Evolutionary conservation across 225 moss, liverwort and hornwort genomes (phyloP), one percentile per base, ranked within the genome.

Genomic region (Straminergon stramineum): DNA sequence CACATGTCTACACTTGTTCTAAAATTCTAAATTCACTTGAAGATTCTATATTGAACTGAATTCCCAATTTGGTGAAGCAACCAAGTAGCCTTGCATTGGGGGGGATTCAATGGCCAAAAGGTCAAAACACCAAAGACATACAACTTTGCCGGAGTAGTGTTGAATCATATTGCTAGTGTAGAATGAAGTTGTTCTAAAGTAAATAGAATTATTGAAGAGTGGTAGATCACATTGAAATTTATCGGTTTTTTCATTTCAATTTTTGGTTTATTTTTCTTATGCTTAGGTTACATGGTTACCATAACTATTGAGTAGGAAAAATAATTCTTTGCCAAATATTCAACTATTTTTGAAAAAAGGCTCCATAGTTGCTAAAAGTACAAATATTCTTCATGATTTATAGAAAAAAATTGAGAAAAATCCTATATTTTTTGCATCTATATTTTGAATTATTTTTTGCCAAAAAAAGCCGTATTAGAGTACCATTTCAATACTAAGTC

Each of bases 251-350:
- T 34, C 5, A 18, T 15, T 66, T 35, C 0, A 2, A 32, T 32
- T 32, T 65, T 32, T 5, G 2, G 0, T 65, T 17, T 65, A 7
- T 62, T 13, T 61, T 32, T 7, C n/a, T 69, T 69, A 7, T 23
- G 20, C 22, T 69, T 12, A 1, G 5, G 4, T 22, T n/a, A n/a
- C 0, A 12, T 69, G 6, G 2, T 13, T 23, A n/a, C 1, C 0
- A 2, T 22, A n/a, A n/a, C 1, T 13, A 12, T 69, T 22, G 11
- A 5, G 0, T n/a, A 21, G 6, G 5, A n/a, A 22, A 22, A n/a
- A 21, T n/a, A 69, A 5, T 0, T 21, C 11, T 68, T 37, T 37
- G 35, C 3, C 12, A 68, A 68, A 10, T 68, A 68, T 37, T 21
- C 11, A 11, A 37, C 5, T 37, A 6, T 68, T 21, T 35, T 11